Base-by-base conservation (phyloP, 1,284 basidiomycete species). In the Cryptococcus sp. region DNA sequence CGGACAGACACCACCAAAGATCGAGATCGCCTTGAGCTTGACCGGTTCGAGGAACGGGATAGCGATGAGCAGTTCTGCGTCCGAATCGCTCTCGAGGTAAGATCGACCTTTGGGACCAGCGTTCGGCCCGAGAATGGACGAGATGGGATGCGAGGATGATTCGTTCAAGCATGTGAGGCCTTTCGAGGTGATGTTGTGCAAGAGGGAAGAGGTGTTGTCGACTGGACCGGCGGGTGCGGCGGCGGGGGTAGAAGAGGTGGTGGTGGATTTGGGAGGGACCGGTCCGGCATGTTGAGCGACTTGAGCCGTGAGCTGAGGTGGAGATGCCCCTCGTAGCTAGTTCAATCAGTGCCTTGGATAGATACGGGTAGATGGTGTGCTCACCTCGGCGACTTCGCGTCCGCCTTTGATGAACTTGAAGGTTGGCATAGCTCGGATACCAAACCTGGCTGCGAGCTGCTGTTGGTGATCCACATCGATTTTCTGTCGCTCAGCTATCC, bases 31-130 rank as follows among this genome's bases (percentile, higher is more conserved):
- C 50, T 82, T 82, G 47, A 89, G 74, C 59, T 83, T 82, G 47
- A 89, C 86, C 25, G 80, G 74, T 71, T 87, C 86, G 67, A 85
- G 85, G 77, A 90, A 90, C 21, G 79, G 77, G 47, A 89, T 77
- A 54, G 77, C 84, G 47, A 89, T 62, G 24, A 89, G 75, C 16
- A 91, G 83, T 62, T 87, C 86, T 7, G 71, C 56, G 64, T 91
- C 88, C 2, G 80, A 82, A 64, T 90, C 87, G 62, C 84, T 87
- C 57, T 84, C 78, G 51, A 91, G 77, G 67, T 81, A 86, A 31
- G 71, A 85, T 80, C 61, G 62, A 9, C 73, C 74, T 47, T 68
- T 71, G 14, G 72, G 66, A 6, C 68, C 75, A 11, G 71, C 69
- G 62, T 78, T 82, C 26, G 65, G 57, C 1, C 73, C 69, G 22